Base-by-base conservation (phyloP, 2,329 filamentous ascomycete species). In the Colletotrichum sp. region DNA sequence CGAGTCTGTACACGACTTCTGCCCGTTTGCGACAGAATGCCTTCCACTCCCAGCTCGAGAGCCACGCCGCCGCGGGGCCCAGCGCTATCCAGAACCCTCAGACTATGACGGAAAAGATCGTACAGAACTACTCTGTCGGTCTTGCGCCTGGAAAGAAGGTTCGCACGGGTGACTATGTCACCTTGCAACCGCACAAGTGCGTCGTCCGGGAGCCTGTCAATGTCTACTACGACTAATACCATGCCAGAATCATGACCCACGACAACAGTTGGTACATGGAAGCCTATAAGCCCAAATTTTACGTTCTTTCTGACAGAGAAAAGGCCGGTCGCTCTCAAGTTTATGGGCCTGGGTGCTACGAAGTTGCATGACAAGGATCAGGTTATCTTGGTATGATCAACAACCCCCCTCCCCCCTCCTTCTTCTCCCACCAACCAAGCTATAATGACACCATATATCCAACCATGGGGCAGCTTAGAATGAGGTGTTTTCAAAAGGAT, bases 101-200 rank as follows among this genome's bases (percentile, higher is more conserved):
- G 85, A 98, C 95, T 4, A 86, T 98, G 68, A 97, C 95, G 4
- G 96, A 98, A 84, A 98, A 98, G 88, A 98, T 98, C 75, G 93
- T 98, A 0, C 96, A 98, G 84, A 87, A 90, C 18, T 93, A 98
- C 84, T 90, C 95, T 1, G 89, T 96, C n/a, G 95, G 93, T 12
- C 90, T 98, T 2, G 86, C 94, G 2, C 84, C 91, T 13, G 95
- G 92, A 76, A 98, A 98, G 86, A 88, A 90, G 73, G 94, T 98
- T 81, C 90, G 90, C 80, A 88, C 91, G 6, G 96, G 96, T 81
- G 96, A 98, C 89, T 98, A 97, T 87, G 92, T 98, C 75, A 94
- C 91, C 0, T 88, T 98, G 21, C 16, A 34, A 12, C 95, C 95
- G 2, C 89, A 93, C 16, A 55, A 77, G 39, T 67, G 89, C 90